Evolutionary conservation across 1,284 basidiomycete genomes (phyloP).

Genomic region (Lignosus rhinocerotis): DNA sequence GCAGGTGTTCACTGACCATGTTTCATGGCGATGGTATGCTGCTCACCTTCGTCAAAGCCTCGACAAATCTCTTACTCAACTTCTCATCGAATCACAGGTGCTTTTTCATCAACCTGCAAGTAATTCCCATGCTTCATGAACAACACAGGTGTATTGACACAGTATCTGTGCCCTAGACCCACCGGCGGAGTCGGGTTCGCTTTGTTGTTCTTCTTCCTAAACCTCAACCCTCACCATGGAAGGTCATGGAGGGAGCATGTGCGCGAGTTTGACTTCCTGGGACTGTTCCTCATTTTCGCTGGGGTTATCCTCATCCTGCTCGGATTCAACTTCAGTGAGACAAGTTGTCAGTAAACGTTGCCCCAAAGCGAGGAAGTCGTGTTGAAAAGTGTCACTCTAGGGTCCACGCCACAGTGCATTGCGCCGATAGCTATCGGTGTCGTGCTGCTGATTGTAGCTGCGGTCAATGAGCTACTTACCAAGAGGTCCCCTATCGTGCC

Average conservation of each 20-base stretch:
- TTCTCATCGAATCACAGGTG: constrained; percentile 44
- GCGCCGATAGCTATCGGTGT: constrained; percentile 72
- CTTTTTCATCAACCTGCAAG: constrained; percentile 75
- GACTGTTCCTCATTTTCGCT: constrained; percentile 68
- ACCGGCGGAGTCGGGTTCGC: constrained; percentile 74
- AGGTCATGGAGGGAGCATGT: constrained; percentile 59
- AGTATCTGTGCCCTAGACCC: constrained; percentile 45
- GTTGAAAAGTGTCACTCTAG: constrained; percentile 9
- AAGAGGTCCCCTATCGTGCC: constrained; percentile 80
- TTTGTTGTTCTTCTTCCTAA: constrained; percentile 79
- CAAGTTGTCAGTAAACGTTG: constrained; percentile 47
- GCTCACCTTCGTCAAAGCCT: not conserved
- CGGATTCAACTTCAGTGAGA: constrained; percentile 80
- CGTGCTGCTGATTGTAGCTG: constrained; percentile 54
- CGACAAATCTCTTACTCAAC: not conserved
- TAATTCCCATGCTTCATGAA: not conserved
- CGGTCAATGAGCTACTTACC: constrained; percentile 70
- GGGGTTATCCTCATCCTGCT: constrained; percentile 79
- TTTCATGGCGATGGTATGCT: constrained; percentile 70
- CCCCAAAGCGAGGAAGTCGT: not conserved
- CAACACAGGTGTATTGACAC: not conserved
- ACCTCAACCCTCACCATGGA: constrained; percentile 74
- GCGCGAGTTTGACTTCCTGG: constrained; percentile 76
- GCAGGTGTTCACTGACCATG: constrained; percentile 69
- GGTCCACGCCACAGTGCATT: constrained; percentile 60